Evolutionary conservation across 1,139 yeast species (phyloP).

Genomic region (Suhomyces coccinellae): DNA sequence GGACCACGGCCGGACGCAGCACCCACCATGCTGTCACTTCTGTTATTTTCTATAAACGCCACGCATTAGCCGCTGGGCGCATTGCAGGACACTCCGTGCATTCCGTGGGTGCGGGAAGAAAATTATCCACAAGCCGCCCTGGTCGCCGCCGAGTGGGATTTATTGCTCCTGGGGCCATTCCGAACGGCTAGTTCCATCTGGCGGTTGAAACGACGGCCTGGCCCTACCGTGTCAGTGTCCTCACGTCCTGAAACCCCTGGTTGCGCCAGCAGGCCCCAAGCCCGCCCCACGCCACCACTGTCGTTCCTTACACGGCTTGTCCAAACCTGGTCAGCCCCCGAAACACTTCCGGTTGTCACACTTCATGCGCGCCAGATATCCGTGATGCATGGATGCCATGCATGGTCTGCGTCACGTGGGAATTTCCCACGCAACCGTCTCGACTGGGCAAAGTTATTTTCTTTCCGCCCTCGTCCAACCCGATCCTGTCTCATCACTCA

Average conservation of each 20-base stretch:
- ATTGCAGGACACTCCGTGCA: constrained; percentile 2
- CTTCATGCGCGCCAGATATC: constrained; percentile 4
- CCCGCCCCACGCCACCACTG: no score
- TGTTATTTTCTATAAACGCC: not conserved
- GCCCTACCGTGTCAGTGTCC: not conserved
- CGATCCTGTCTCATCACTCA: constrained; percentile 1
- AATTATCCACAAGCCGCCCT: not conserved
- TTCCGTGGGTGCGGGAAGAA: not conserved
- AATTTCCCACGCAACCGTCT: not conserved
- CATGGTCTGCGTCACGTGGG: not conserved
- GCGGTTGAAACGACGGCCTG: no score
- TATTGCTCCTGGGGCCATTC: not conserved
- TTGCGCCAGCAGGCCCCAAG: not conserved
- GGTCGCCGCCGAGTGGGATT: not conserved
- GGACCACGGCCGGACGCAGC: not conserved
- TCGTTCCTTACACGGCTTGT: not conserved
- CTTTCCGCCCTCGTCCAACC: not conserved
- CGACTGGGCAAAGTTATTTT: not conserved
- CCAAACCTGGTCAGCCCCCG: no score
- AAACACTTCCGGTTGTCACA: not conserved
- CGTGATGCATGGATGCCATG: constrained; percentile 5
- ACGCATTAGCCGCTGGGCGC: not conserved
- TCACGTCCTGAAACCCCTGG: not conserved
- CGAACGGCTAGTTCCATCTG: not conserved
- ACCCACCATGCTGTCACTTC: constrained; percentile 1